Percentiles rank a stretch among this genome's conserved stretches.
phyloP scores from a whole-genome alignment of 2,329 filamentous ascomycete species.

The Fusarium keratoplasticum region DNA sequence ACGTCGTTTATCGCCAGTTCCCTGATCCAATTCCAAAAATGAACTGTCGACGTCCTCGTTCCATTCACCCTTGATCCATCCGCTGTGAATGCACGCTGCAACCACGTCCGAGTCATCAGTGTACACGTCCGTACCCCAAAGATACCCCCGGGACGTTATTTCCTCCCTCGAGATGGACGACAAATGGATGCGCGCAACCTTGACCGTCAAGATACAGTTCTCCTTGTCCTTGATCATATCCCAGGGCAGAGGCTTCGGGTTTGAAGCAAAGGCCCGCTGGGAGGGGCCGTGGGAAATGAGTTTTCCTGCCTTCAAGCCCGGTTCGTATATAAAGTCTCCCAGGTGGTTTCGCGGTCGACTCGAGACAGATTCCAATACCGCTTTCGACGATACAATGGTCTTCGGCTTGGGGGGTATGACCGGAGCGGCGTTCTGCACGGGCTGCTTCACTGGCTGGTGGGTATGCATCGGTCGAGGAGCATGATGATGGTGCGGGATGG shows the following conservation, averaged over 20 bases:
- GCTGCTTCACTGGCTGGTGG: slow-evolving; percentile 40
- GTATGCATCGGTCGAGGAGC: slow-evolving; percentile 49
- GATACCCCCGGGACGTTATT: slow-evolving; percentile 80
- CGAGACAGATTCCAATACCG: slow-evolving; percentile 78
- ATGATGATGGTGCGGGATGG: slow-evolving; percentile 62
- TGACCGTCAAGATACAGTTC: slow-evolving; percentile 91
- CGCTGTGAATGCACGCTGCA: slow-evolving; percentile 91
- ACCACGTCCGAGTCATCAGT: slow-evolving; percentile 96
- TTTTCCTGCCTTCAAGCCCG: slow-evolving; percentile 68
- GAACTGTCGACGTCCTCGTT: slow-evolving; percentile 78
- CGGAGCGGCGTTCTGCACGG: slow-evolving; percentile 35
- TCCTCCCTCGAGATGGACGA: slow-evolving; percentile 78
- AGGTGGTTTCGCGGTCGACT: slow-evolving; percentile 81
- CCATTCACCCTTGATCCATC: slow-evolving; percentile 93
- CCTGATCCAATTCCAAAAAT: slow-evolving; percentile 69
- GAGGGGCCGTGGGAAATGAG: slow-evolving; percentile 55
- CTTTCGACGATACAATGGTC: slow-evolving; percentile 74
- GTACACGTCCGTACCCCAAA: slow-evolving; percentile 96
- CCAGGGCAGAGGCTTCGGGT: slow-evolving; percentile 79
- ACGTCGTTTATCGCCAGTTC: slow-evolving; percentile 47
- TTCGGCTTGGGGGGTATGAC: slow-evolving; percentile 69
- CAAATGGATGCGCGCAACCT: slow-evolving; percentile 84
- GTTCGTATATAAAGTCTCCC: slow-evolving; percentile 85
- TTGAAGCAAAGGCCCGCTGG: slow-evolving; percentile 61
- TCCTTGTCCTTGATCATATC: slow-evolving; percentile 79